phyloP scores from a whole-genome alignment of 805 yeast genomes.

The Kodamaea kaohsiungensis region DNA sequence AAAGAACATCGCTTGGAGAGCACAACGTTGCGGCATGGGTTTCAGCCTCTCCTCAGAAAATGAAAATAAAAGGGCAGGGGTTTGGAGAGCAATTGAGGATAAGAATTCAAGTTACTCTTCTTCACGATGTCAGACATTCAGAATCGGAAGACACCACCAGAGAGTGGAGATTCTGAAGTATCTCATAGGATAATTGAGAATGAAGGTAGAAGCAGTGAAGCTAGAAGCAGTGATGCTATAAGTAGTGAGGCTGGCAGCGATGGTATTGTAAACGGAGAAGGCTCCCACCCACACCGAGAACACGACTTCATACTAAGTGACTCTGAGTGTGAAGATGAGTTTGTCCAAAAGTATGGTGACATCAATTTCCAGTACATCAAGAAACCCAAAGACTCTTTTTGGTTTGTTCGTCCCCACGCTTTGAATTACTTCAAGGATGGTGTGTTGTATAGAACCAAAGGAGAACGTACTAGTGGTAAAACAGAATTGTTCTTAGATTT shows the following conservation, averaged over 20 bases:
- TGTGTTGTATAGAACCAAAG: constrained; percentile 52
- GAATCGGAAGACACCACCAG: background rate
- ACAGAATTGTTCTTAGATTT: constrained; percentile 63
- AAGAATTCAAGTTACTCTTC: background rate
- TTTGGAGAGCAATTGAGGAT: background rate
- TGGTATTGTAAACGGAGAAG: background rate
- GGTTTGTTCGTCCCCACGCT: constrained; percentile 57
- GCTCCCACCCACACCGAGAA: background rate
- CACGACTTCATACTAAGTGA: background rate
- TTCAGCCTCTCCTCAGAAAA: background rate
- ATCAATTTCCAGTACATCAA: constrained; percentile 48
- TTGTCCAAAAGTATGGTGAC: constrained; percentile 50
- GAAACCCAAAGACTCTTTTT: constrained; percentile 36
- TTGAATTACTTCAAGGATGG: constrained; percentile 63
- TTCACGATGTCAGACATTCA: background rate
- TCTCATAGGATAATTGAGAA: background rate
- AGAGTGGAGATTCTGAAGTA: background rate
- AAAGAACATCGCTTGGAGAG: background rate
- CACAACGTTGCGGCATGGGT: background rate
- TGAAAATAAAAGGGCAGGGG: background rate
- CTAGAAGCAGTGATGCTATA: background rate
- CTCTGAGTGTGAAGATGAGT: constrained; percentile 23
- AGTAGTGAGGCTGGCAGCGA: background rate
- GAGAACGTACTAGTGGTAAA: constrained; percentile 52
- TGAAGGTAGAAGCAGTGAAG: background rate